These are phyloP conservation scores for Salicornia ramosissima DNA, from an alignment of 148 eudicot species.

Conservation along the genomic window DNA sequence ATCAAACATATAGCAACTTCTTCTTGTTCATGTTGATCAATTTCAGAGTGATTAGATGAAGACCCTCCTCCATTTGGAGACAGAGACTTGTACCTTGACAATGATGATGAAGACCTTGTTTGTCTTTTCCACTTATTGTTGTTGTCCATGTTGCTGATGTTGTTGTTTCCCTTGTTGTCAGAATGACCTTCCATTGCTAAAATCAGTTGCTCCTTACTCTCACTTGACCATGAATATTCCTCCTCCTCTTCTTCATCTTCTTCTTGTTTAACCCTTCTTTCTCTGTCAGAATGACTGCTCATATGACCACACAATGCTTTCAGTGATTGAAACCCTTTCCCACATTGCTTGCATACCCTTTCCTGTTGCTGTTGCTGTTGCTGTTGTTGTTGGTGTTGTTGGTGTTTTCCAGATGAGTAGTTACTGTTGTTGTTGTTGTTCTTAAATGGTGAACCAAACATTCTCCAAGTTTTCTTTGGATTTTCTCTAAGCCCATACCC, in stretches of 20 bases:
- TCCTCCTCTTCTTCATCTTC: slow-evolving; percentile 32
- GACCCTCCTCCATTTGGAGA: slow-evolving; percentile 29
- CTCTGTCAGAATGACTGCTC: slow-evolving; percentile 79
- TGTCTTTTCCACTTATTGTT: slow-evolving; percentile 15
- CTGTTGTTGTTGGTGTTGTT: neutral
- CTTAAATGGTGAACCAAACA: slow-evolving; percentile 27
- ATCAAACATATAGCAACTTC: slow-evolving; percentile 83
- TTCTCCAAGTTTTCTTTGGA: slow-evolving; percentile 81
- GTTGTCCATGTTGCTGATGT: no score
- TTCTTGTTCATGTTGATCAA: slow-evolving; percentile 66
- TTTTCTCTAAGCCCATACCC: slow-evolving; percentile 66
- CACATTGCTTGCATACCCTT: slow-evolving; percentile 78
- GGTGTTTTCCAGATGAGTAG: no score
- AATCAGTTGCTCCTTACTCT: slow-evolving; percentile 21
- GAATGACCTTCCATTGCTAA: slow-evolving; percentile 39
- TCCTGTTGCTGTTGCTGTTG: slow-evolving; percentile 20
- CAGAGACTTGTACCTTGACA: slow-evolving; percentile 41
- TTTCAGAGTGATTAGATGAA: slow-evolving; percentile 57
- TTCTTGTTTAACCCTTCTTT: slow-evolving; percentile 32
- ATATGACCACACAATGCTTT: slow-evolving; percentile 95
- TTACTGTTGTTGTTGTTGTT: neutral
- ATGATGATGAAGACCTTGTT: slow-evolving; percentile 31
- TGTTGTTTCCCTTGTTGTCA: neutral
- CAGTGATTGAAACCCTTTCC: slow-evolving; percentile 74
- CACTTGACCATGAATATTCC: slow-evolving; percentile 35